Conservation (phyloP, 768 basidiomycete species). For the Chlorophyllum brunneum region DNA sequence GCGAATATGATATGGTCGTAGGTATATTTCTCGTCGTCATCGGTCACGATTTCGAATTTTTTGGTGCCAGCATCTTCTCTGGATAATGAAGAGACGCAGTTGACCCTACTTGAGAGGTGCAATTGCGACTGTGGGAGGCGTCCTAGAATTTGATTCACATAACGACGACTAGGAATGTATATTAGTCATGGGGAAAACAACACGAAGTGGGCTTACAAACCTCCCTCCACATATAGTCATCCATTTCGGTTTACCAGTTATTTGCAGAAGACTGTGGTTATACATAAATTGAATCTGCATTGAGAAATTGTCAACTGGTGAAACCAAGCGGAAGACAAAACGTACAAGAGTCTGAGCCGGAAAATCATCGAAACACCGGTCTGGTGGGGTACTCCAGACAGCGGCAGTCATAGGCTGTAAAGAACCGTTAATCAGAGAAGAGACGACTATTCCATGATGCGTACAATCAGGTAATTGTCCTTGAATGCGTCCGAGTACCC, state of each 20-base stretch:
- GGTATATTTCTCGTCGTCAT: constrained; percentile 34
- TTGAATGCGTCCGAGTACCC: constrained; percentile 66
- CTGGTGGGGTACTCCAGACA: constrained; percentile 76
- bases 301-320: neutral
- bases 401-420: constrained; percentile 74
- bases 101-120: constrained; percentile 58
- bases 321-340: neutral
- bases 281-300: constrained; percentile 64
- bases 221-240: constrained; percentile 71
- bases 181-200: neutral
- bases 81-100: constrained; percentile 33
- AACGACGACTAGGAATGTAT: constrained; percentile 42
- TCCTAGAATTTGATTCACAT: constrained; percentile 60
- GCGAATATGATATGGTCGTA: constrained; percentile 77
- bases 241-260: constrained; percentile 69
- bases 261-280: constrained; percentile 72
- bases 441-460: constrained; percentile 16
- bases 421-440: constrained; percentile 1
- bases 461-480: constrained; percentile 72
- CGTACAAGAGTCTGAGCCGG: constrained; percentile 62
- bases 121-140: constrained; percentile 48
- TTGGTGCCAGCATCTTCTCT: constrained; percentile 14
- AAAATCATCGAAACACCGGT: constrained; percentile 65
- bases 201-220: constrained; percentile 28
- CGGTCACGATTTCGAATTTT: constrained; percentile 43